phyloP scores from a whole-genome alignment of 176 grass and related monocot species.

The Raddia distichophylla region DNA sequence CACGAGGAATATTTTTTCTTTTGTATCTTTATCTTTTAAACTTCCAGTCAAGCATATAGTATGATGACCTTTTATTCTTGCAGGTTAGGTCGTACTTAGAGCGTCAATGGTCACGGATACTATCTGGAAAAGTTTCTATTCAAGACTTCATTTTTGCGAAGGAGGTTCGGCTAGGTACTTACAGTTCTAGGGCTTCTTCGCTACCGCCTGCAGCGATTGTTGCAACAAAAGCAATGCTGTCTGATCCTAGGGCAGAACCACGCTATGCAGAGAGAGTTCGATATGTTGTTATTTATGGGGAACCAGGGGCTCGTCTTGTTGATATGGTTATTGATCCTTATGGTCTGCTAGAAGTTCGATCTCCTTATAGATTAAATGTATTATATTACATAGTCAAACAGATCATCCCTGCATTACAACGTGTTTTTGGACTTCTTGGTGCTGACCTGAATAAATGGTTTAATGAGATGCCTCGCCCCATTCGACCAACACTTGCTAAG shows the following conservation, averaged over 20 bases:
- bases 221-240: conserved; percentile 73
- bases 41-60: conserved; percentile 11
- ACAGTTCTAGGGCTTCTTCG: conserved; percentile 64
- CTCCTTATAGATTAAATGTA: conserved; percentile 79
- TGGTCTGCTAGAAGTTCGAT: conserved; percentile 66
- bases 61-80: conserved; percentile 34
- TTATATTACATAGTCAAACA: conserved; percentile 92
- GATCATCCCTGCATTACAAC: conserved; percentile 90
- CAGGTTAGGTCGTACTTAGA: conserved; percentile 87
- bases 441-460: conserved; percentile 81
- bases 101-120: conserved; percentile 82
- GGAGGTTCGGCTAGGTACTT: conserved; percentile 84
- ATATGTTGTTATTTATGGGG: conserved; percentile 89
- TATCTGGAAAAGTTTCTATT: conserved; percentile 81
- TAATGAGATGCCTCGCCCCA: conserved; percentile 68
- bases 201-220: conserved; percentile 92
- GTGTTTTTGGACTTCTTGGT: conserved; percentile 82
- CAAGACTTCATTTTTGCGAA: conserved; percentile 95
- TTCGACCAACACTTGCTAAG: conserved; percentile 45
- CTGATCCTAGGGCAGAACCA: conserved; percentile 83
- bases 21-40: conserved; percentile 7
- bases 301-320: conserved; percentile 85
- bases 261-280: conserved; percentile 78
- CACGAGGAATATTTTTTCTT: conserved; percentile 32
- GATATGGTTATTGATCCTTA: conserved; percentile 94